These are phyloP conservation scores for Mucor plumbeus DNA, from an alignment of 371 early-diverging fungal genomes.

Conservation along the genomic window DNA sequence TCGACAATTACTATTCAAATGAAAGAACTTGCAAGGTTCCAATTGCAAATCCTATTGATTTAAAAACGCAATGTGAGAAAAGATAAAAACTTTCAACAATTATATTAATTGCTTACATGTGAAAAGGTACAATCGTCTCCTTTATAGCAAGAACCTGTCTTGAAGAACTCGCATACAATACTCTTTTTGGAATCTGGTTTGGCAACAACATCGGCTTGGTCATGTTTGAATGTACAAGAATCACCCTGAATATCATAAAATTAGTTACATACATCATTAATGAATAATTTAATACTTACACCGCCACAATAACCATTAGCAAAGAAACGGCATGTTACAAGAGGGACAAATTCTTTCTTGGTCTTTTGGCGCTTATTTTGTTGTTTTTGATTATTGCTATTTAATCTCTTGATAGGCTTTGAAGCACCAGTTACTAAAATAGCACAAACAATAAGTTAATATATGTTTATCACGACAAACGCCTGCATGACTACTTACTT, in stretches of 20 bases:
- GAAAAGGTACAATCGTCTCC: conserved; percentile 33
- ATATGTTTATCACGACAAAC: neutral
- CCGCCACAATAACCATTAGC: neutral
- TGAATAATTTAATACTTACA: neutral
- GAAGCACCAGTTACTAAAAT: neutral
- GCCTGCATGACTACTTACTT: neutral
- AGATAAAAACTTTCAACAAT: too few species aligned
- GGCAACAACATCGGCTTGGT: neutral
- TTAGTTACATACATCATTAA: neutral
- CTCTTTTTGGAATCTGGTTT: neutral
- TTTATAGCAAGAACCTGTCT: conserved; percentile 32
- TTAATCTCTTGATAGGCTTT: neutral
- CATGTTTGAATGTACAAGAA: conserved; percentile 26
- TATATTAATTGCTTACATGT: conserved; percentile 28
- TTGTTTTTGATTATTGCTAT: neutral
- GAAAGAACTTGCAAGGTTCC: conserved; percentile 48
- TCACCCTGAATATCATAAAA: conserved; percentile 3
- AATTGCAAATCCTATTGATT: conserved; percentile 32
- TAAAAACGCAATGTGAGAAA: neutral
- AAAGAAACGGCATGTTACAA: neutral
- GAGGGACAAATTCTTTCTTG: neutral
- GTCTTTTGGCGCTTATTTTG: conserved; percentile 4
- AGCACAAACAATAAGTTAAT: neutral
- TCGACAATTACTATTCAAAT: conserved; percentile 33
- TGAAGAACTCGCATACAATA: conserved; percentile 35